A percentile compares a stretch with the other conserved stretches of the same genome.
phyloP scores from a whole-genome alignment of 352 stramenopile genomes.

The Halophytophthora polymorphica region DNA sequence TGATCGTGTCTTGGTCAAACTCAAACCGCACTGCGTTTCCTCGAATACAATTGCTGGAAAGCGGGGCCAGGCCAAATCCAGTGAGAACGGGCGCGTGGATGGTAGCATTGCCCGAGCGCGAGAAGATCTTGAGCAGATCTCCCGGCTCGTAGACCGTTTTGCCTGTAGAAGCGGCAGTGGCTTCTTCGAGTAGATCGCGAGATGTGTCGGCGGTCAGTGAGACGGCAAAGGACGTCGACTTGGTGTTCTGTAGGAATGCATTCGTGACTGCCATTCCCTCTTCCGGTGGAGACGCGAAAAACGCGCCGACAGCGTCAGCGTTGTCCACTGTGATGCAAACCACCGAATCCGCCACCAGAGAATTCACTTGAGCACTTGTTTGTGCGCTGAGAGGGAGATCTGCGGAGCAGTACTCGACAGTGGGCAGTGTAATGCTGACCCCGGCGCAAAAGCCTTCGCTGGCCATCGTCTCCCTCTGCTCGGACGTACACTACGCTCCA shows the following conservation, averaged over 20 bases:
- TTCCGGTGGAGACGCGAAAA: conserved; percentile 22
- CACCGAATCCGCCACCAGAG: conserved; percentile 41
- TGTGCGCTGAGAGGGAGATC: conserved; percentile 25
- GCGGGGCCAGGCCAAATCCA: conserved; percentile 10
- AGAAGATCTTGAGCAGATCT: conserved; percentile 33
- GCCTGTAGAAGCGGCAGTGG: not conserved
- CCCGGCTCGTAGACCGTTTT: conserved; percentile 19
- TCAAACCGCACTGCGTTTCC: conserved; percentile 25
- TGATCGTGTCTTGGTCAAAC: conserved; percentile 1
- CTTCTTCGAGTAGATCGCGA: not conserved
- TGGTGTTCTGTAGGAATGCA: conserved; percentile 41
- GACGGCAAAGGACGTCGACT: conserved; percentile 25
- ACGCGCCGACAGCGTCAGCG: conserved; percentile 41
- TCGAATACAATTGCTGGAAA: conserved; percentile 28
- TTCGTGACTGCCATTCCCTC: conserved; percentile 28
- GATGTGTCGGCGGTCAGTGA: conserved; percentile 1
- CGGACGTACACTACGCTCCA: conserved; percentile 23
- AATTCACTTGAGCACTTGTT: conserved; percentile 20
- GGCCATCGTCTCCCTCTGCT: conserved; percentile 15
- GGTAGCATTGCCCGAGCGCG: conserved; percentile 1
- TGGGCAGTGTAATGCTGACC: not conserved
- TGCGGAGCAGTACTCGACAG: conserved; percentile 43
- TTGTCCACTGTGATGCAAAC: conserved; percentile 50
- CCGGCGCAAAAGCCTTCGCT: conserved; percentile 21
- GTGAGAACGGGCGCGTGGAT: conserved; percentile 19